Percentiles rank a stretch among this genome's conserved stretches.
Conservation (phyloP, 169 alveolate species). For the Cryptosporidium tyzzeri region DNA sequence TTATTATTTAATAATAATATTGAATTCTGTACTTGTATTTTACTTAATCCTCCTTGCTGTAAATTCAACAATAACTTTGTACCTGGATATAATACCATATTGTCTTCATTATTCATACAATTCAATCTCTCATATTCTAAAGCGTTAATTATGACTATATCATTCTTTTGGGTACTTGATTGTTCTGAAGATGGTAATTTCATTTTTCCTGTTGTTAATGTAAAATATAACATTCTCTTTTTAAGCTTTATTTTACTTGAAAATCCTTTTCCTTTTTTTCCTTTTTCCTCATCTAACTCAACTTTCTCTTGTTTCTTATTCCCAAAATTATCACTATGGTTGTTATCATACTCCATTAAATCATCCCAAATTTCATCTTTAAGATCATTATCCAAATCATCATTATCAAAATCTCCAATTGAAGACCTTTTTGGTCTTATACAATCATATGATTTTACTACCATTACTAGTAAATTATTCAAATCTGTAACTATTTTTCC, state of each 20-base stretch:
- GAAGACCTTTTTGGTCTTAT: slow-evolving; percentile 10
- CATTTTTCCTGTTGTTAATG: slow-evolving; percentile 39
- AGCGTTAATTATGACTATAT: slow-evolving; percentile 19
- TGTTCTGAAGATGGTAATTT: background rate
- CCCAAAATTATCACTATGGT: background rate
- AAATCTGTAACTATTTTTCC: background rate
- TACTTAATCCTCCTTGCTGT: background rate
- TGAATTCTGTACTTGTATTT: slow-evolving; percentile 15
- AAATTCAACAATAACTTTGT: slow-evolving; percentile 33
- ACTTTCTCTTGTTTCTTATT: background rate
- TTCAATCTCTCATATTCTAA: slow-evolving; percentile 55
- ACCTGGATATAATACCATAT: slow-evolving; percentile 31
- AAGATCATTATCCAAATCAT: slow-evolving; percentile 1
- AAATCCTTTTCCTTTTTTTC: background rate
- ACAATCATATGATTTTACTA: slow-evolving; percentile 26
- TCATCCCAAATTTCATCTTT: background rate
- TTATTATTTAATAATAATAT: slow-evolving; percentile 23
- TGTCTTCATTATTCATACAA: background rate
- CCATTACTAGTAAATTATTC: slow-evolving; percentile 24
- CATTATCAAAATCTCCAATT: background rate
- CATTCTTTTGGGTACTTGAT: background rate
- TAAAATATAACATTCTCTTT: slow-evolving; percentile 35
- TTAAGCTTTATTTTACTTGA: background rate
- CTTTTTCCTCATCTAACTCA: background rate
- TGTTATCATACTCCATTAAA: background rate